Conservation (phyloP, 208 protist species). For the Wallacemonas sp. region DNA sequence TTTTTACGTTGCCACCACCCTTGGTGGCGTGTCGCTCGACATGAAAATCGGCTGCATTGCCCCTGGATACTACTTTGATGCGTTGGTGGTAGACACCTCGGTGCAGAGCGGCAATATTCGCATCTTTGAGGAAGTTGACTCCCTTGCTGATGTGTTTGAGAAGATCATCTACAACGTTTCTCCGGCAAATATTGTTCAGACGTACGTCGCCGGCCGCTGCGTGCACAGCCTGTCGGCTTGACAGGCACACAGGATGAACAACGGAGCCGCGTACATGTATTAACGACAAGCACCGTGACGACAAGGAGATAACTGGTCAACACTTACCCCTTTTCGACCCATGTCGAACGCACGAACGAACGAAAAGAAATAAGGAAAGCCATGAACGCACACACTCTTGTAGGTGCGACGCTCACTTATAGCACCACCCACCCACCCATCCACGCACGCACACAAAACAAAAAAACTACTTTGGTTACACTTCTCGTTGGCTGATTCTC, state of each 20-base stretch:
- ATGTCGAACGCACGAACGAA: neutral
- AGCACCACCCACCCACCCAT: neutral
- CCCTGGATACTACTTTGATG: constrained; percentile 88
- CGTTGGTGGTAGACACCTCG: constrained; percentile 74
- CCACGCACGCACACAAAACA: no score
- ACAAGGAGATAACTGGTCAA: no score
- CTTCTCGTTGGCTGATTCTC: no score
- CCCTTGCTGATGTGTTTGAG: constrained; percentile 59
- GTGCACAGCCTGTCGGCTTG: constrained; percentile 33
- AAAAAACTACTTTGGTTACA: no score
- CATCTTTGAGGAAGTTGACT: constrained; percentile 62
- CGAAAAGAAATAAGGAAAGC: neutral
- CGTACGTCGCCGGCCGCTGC: constrained; percentile 60
- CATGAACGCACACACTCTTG: no score
- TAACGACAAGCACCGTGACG: no score
- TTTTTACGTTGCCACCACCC: constrained; percentile 89
- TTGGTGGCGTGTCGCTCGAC: constrained; percentile 82
- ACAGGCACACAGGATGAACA: neutral
- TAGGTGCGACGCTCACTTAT: no score
- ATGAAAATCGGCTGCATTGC: constrained; percentile 88
- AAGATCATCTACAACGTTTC: constrained; percentile 75
- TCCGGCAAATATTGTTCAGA: constrained; percentile 54
- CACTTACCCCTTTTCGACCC: neutral
- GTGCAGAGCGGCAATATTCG: constrained; percentile 35
- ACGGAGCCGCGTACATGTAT: neutral